Base-by-base conservation (phyloP, 768 basidiomycete species). In the Tylopilus subfusipes region DNA sequence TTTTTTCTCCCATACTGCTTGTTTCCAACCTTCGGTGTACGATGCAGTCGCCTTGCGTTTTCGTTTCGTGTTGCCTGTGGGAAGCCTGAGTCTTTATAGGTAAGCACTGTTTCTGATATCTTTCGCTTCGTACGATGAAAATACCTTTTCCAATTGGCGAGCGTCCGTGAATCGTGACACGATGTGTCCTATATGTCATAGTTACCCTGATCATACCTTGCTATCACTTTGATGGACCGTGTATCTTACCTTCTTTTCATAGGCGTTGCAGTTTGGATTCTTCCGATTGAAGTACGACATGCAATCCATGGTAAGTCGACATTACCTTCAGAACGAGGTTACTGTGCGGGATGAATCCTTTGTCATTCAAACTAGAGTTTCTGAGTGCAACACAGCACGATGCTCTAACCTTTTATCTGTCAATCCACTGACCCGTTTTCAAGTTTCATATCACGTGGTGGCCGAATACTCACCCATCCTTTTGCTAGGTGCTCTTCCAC, bases 311-410 rank as follows among this genome's bases (percentile, higher is more conserved):
- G 62, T 64, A 13, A 54, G 65, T 61, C 19, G 10, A 50, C 16
- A 31, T 57, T 38, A 9, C 19, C 21, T 40, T 49, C 27, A 43
- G 45, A 42, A 43, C 48, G 42, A 57, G 42, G 55, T 62, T 42
- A 11, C 45, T 52, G 47, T 47, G 52, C 49, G 53, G 61, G 84
- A 87, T 85, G 86, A 89, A 75, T 58, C 72, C 30, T 67, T 76
- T 73, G 75, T 79, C 66, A 61, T 82, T 87, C 88, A 91, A 91
- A 91, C 88, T 91, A 91, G 88, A 90, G 88, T 91, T 84, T 90
- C 79, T 90, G 88, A 91, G 88, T 72, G 83, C 77, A 55, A 57
- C 58, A 62, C 8, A 71, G 80, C 81, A 74, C 85, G 63, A 85
- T 90, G 88, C 80, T 89, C 84, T 85, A 56, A 78, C 56, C 69